Conservation (phyloP, 176 grass and related monocot genomes). For the Rhynchospora breviuscula region DNA sequence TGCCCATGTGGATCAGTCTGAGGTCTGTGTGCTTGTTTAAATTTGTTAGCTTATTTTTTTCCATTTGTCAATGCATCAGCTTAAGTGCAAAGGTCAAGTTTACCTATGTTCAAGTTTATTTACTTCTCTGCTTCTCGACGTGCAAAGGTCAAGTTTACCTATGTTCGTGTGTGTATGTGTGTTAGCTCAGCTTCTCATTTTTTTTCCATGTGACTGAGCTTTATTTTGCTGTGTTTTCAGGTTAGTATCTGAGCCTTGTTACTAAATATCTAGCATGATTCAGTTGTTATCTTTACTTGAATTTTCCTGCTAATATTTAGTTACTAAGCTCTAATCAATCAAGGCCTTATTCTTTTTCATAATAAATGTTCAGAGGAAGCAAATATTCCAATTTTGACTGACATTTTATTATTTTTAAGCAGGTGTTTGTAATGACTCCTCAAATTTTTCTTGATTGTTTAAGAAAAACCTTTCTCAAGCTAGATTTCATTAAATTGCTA, state of each 20-base stretch:
- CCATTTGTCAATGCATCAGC: background rate
- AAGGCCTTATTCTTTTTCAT: background rate
- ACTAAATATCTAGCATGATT: too few species aligned
- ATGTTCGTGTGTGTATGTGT: background rate
- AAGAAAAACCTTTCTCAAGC: conserved; percentile 48
- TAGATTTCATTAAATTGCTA: conserved; percentile 50
- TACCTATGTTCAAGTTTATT: background rate
- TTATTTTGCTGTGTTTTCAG: too few species aligned
- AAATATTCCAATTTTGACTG: background rate
- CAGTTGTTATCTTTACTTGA: background rate
- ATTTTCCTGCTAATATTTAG: background rate
- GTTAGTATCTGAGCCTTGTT: too few species aligned
- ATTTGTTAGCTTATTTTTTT: background rate
- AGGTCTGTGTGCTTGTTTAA: conserved; percentile 13
- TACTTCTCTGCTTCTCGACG: background rate
- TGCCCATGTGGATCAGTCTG: conserved; percentile 15
- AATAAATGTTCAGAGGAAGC: background rate
- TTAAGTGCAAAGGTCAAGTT: background rate
- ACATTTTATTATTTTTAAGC: conserved; percentile 15
- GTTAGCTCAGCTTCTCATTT: background rate
- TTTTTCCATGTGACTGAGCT: background rate
- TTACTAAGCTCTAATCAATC: background rate
- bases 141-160: background rate
- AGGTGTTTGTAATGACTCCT: conserved; percentile 84
- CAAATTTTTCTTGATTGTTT: conserved; percentile 79